Base-by-base conservation (phyloP, 345 rosid genomes). In the Aquilaria malaccensis region DNA sequence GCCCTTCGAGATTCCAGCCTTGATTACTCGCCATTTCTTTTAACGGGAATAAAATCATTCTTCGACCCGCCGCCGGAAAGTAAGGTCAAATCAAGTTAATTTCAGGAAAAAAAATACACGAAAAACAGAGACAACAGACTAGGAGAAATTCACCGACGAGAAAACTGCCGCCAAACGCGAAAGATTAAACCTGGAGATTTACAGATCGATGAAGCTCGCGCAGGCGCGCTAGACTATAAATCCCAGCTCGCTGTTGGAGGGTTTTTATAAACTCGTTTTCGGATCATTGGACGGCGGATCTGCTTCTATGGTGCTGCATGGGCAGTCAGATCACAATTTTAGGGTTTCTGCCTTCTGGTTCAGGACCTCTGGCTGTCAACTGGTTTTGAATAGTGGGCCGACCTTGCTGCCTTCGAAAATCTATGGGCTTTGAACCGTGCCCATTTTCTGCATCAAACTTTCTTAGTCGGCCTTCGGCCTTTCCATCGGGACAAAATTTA, bases 1-100 rank as follows among this genome's bases (percentile, higher is more conserved):
- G 74, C 81, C 66, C 61, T 58, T 55, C 58, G 80, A 84, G 86
- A 81, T 65, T 77, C 83, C 85, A 78, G 81, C 89, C 85, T 77
- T 76, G 85, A 81, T 84, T 74, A 58, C 6, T 56, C 45, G 48
- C 52, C 30, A n/a, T 60, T 46, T 11, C 41, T 57, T 46, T 53
- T 47, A 0, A 2, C 22, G 47, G 72, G 71, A 50, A 47, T 41
- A 10, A 37, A 37, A 37, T 15, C 63, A 60, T 55, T 47, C 43
- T 37, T 53, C 67, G 56, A 67, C 50, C 3, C 73, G 61, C 60
- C 33, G 14, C 58, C 30, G 13, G 50, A 45, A 45, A 56, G 54
- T 43, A 50, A 31, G 11, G 22, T 37, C 22, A 52, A 52, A 67
- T 48, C 72, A 70, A 45, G 50, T 63, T 41, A 31, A n/a, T 48